Evolutionary conservation across 2,329 filamentous ascomycete genomes (phyloP), one percentile per base, ranked within the genome.

Genomic region (Phyllosticta citrichinensis): DNA sequence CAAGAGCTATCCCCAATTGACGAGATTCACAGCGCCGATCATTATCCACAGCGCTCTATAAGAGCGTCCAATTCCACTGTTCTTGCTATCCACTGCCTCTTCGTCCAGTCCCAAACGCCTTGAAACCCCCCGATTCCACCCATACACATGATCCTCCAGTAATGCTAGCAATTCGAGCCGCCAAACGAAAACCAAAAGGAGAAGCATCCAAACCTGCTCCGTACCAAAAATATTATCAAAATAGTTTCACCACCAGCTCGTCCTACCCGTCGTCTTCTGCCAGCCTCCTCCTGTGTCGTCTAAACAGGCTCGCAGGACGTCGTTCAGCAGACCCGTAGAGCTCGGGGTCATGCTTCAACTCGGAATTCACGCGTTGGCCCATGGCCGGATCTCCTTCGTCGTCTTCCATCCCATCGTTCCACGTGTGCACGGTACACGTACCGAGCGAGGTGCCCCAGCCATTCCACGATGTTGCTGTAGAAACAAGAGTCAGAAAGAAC

Each of bases 361-460:
- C 66, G 24, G 72, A 68, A 62, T 74, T 73, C 55, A 74, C 72
- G 58, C 72, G 64, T 30, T 69, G 64, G 2, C 71, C 69, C 58
- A 75, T 60, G 63, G 66, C 67, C 2, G 71, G 72, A 52, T 74
- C 70, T 1, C 68, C 73, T 55, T 74, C 86, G 62, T 91, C 87
- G 0, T 81, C 78, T 0, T 81, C 77, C 1, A 78, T 71, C 0
- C 80, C 80, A 65, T 91, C 86, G 63, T 91, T 91, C 80, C 87
- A 94, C 1, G 83, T 84, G 70, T 96, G 91, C 19, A 93, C 72
- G 0, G 87, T 87, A 64, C 88, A 91, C 1, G 89, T 93, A 12
- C 89, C 89, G 17, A 83, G 80, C 0, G 84, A 81, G 72, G 87
- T 85, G 55, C 85, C 86, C 75, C 85, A 88, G 22, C 89, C 89